Base-by-base conservation (phyloP, 2,329 filamentous ascomycete species). In the Colletotrichum somersetense region DNA sequence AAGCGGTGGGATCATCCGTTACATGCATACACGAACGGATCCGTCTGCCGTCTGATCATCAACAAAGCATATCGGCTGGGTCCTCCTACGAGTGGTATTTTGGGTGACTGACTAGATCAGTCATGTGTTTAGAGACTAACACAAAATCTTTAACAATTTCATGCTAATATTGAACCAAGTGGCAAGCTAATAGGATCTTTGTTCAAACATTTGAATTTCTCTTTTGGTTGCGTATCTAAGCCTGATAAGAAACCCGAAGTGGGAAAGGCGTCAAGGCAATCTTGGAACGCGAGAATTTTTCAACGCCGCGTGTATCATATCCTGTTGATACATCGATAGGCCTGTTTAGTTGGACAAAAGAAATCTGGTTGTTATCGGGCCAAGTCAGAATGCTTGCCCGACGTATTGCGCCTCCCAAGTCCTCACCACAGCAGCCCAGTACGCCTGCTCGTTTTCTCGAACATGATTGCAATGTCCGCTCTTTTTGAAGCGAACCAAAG, bases 391-490 rank as follows among this genome's bases (percentile, higher is more conserved):
- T 20, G 44, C 44, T 6, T 46, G 18, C 20, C 44, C 44, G 8
- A 46, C 44, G 5, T 46, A 46, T 11, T 46, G 44, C 44, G 6
- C 30, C 55, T 57, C 62, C 50, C 50, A 65, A 42, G 62, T 65
- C 18, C 7, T 33, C 38, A n/a, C 23, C 12, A 65, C 35, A 11
- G 62, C 48, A 26, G 50, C 18, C 62, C 62, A 65, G 11, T 65
- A 65, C 23, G 55, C 26, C 5, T 65, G 8, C 50, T 65, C 38
- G 40, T 56, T 44, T 3, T 38, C 50, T 11, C 50, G 62, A 35
- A 33, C 50, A 11, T 65, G 38, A 18, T 55, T 65, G 7, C 48
- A 65, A 35, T 65, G 50, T 10, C 38, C 38, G 26, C 48, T 65
- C 16, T 56, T 26, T 46, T 30, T 56, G 50, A 42, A 65, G 10